A percentile compares a stretch with the other conserved stretches of the same genome.
Evolutionary conservation across 306 rosid genomes (phyloP).

Genomic region (Arachis stenosperma): DNA sequence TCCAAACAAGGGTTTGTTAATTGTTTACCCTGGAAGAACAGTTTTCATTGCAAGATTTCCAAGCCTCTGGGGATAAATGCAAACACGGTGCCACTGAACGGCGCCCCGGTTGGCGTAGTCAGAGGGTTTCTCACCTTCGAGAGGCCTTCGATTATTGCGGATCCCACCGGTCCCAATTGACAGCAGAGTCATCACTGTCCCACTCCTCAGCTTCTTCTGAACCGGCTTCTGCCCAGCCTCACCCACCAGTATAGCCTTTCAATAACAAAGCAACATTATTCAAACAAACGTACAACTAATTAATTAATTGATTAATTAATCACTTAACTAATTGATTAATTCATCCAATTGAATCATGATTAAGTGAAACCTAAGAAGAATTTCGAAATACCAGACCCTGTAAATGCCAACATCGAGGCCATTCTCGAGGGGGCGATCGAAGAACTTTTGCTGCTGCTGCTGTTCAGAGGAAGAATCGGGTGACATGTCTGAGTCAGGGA

Average conservation of each 20-base stretch:
- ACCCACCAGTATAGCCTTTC: constrained; percentile 86
- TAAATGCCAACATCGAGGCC: constrained; percentile 83
- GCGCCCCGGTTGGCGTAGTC: constrained; percentile 76
- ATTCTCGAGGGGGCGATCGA: constrained; percentile 63
- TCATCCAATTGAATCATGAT: background rate
- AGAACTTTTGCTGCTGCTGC: background rate
- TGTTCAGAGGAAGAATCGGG: constrained; percentile 12
- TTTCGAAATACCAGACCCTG: constrained; percentile 50
- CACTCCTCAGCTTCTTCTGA: constrained; percentile 77
- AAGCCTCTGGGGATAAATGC: constrained; percentile 64
- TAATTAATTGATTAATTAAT: too few relatives aligned
- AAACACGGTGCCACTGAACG: constrained; percentile 93
- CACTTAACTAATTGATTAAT: too few relatives aligned
- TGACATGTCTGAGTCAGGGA: constrained; percentile 22
- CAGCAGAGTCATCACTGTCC: constrained; percentile 60
- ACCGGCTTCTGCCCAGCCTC: constrained; percentile 81
- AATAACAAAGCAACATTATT: background rate
- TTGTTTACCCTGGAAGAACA: constrained; percentile 57
- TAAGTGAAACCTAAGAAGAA: background rate
- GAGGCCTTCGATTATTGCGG: constrained; percentile 83
- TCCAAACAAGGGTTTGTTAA: too few relatives aligned
- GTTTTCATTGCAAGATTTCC: constrained; percentile 55
- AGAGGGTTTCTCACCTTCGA: constrained; percentile 65
- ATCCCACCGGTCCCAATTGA: constrained; percentile 92
- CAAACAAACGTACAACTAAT: background rate